Conservation (phyloP, 1,139 yeast species). For the Suhomyces coccinellae region DNA sequence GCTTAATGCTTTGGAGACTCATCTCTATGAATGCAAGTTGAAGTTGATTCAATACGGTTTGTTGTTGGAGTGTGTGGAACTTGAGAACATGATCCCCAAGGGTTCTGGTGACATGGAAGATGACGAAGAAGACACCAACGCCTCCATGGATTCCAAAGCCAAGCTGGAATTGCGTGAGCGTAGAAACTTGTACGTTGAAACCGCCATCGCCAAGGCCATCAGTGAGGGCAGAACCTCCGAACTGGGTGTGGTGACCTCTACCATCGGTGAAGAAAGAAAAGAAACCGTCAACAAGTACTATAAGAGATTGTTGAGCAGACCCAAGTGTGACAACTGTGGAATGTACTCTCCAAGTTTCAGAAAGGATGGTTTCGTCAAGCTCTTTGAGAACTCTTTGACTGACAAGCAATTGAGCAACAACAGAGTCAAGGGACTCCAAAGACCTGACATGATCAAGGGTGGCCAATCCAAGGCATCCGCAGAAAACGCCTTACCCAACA, state of each 20-base stretch:
- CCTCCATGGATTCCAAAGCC: constrained; percentile 37
- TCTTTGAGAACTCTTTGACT: constrained; percentile 81
- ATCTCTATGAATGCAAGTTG: constrained; percentile 75
- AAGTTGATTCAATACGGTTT: constrained; percentile 85
- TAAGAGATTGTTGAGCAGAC: constrained; percentile 67
- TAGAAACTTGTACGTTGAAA: constrained; percentile 71
- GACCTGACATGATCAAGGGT: constrained; percentile 66
- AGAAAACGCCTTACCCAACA: constrained; percentile 34
- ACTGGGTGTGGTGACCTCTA: constrained; percentile 74
- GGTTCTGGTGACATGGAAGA: constrained; percentile 31
- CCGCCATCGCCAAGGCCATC: constrained; percentile 71
- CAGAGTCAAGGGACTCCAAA: constrained; percentile 72
- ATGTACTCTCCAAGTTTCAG: constrained; percentile 93
- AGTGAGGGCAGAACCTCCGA: constrained; percentile 71
- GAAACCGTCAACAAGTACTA: constrained; percentile 72
- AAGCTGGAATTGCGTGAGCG: constrained; percentile 52
- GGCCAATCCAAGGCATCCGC: constrained; percentile 15
- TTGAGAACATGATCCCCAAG: constrained; percentile 59
- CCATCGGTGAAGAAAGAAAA: constrained; percentile 87
- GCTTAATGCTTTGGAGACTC: constrained; percentile 65
- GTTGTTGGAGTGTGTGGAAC: constrained; percentile 69
- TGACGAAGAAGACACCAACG: constrained; percentile 21
- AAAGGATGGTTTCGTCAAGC: constrained; percentile 91
- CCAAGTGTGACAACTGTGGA: constrained; percentile 93
- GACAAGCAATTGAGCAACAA: constrained; percentile 82